Percentiles rank a stretch among this genome's conserved stretches.
phyloP scores from a whole-genome alignment of 1,284 basidiomycete genomes.

The Neonothopanus nambi region DNA sequence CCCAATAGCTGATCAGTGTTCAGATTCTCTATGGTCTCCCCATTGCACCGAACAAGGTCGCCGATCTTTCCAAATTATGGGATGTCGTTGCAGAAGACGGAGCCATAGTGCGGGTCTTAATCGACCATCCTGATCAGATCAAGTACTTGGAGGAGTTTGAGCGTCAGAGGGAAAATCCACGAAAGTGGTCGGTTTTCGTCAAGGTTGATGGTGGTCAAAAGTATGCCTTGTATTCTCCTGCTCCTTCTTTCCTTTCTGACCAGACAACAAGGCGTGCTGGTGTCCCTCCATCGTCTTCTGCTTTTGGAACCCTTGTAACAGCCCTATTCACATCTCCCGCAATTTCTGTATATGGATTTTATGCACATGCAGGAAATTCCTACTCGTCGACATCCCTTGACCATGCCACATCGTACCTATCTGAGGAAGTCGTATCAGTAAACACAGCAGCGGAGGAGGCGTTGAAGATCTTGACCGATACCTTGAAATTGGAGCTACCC shows the following conservation, averaged over 20 bases:
- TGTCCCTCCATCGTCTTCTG: constrained; percentile 51
- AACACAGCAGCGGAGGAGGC: constrained; percentile 67
- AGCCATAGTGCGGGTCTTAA: constrained; percentile 63
- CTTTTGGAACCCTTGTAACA: constrained; percentile 58
- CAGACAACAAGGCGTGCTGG: constrained; percentile 70
- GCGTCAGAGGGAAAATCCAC: constrained; percentile 35
- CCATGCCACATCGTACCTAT: constrained; percentile 66
- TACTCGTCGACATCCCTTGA: constrained; percentile 69
- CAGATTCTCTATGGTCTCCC: constrained; percentile 84
- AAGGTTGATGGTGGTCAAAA: constrained; percentile 81
- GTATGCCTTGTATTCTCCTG: constrained; percentile 42
- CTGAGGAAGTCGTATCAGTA: constrained; percentile 70
- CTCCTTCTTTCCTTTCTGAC: background rate
- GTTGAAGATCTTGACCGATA: constrained; percentile 42
- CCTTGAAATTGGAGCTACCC: constrained; percentile 30
- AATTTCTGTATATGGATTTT: constrained; percentile 79
- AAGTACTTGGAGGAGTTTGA: constrained; percentile 62
- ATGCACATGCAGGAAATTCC: constrained; percentile 77
- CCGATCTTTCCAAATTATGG: constrained; percentile 65
- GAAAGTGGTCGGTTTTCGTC: constrained; percentile 75
- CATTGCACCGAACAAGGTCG: constrained; percentile 67
- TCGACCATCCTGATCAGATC: constrained; percentile 79
- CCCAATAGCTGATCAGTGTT: constrained; percentile 8
- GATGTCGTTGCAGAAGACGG: constrained; percentile 53
- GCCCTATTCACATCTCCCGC: constrained; percentile 51